A percentile compares a stretch with the other conserved stretches of the same genome.
These are phyloP conservation scores for Annulohypoxylon truncatum DNA, from an alignment of 2,329 filamentous ascomycete genomes.

Conservation along the genomic window DNA sequence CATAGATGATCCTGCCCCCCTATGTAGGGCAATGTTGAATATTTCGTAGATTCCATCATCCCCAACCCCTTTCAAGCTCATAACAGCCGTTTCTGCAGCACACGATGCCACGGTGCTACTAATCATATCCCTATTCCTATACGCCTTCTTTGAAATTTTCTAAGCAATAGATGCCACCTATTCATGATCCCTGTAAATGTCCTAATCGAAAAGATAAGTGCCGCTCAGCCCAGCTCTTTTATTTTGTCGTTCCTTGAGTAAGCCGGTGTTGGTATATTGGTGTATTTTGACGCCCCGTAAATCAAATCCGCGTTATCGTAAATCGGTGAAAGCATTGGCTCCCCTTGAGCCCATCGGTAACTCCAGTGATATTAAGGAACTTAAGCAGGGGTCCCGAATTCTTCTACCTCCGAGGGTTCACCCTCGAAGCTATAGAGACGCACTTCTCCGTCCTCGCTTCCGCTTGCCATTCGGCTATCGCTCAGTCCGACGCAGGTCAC, in stretches of 20 bases:
- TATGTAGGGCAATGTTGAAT: slow-evolving; percentile 27
- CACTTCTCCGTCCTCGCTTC: slow-evolving; percentile 93
- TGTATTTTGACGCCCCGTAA: slow-evolving; percentile 36
- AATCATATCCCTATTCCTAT: slow-evolving; percentile 1
- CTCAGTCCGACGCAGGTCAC: slow-evolving; percentile 94
- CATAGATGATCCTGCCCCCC: background rate
- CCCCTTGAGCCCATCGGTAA: background rate
- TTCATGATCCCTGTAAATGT: slow-evolving; percentile 14
- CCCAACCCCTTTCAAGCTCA: background rate
- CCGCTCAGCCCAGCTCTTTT: slow-evolving; percentile 14
- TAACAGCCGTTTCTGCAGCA: background rate
- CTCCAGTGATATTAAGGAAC: background rate
- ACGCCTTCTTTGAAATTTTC: slow-evolving; percentile 26
- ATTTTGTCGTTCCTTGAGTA: slow-evolving; percentile 14
- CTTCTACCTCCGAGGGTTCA: slow-evolving; percentile 57
- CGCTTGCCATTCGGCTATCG: slow-evolving; percentile 89
- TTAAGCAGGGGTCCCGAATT: slow-evolving; percentile 64
- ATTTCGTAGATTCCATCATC: slow-evolving; percentile 5
- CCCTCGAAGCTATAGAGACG: slow-evolving; percentile 82
- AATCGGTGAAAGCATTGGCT: slow-evolving; percentile 22
- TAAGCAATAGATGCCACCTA: slow-evolving; percentile 20
- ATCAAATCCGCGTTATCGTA: slow-evolving; percentile 17
- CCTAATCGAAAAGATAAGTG: slow-evolving; percentile 1
- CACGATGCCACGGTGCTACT: background rate
- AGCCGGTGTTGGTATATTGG: slow-evolving; percentile 26